These are phyloP conservation scores for Synchytrium microbalum DNA, from an alignment of 371 early-diverging fungal genomes.

Conservation along the genomic window DNA sequence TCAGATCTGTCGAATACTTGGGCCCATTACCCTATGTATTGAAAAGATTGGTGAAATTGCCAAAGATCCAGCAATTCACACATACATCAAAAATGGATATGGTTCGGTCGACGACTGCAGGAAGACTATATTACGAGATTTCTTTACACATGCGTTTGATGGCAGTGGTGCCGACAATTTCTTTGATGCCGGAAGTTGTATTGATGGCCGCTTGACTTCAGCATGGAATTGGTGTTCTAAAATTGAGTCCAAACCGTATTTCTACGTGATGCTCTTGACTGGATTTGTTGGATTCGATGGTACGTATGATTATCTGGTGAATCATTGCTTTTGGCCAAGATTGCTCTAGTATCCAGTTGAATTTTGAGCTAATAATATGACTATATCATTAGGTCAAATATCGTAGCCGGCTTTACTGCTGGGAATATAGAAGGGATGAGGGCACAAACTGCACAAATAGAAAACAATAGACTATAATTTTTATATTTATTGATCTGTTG, in stretches of 20 bases:
- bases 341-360: too few relatives aligned
- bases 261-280: constrained; percentile 82
- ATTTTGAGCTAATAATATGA: too few relatives aligned
- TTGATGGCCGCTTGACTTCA: constrained; percentile 87
- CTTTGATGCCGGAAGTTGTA: constrained; percentile 93
- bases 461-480: too few relatives aligned
- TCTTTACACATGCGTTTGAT: constrained; percentile 92
- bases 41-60: constrained; percentile 52
- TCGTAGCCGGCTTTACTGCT: too few relatives aligned
- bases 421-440: too few relatives aligned
- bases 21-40: constrained; percentile 73
- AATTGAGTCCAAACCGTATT: constrained; percentile 89
- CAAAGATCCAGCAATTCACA: constrained; percentile 45
- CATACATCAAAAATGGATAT: constrained; percentile 61
- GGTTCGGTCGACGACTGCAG: constrained; percentile 52
- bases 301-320: too few relatives aligned
- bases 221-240: constrained; percentile 96
- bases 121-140: constrained; percentile 78
- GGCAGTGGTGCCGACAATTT: constrained; percentile 93
- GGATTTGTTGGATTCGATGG: constrained; percentile 55
- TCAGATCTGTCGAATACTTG: constrained; percentile 87
- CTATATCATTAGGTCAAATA: too few relatives aligned
- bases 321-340: too few relatives aligned
- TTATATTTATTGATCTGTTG: too few relatives aligned
- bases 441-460: too few relatives aligned